Evolutionary conservation across 495 filamentous ascomycete genomes (phyloP).

Genomic region (Penicillium turbatum): DNA sequence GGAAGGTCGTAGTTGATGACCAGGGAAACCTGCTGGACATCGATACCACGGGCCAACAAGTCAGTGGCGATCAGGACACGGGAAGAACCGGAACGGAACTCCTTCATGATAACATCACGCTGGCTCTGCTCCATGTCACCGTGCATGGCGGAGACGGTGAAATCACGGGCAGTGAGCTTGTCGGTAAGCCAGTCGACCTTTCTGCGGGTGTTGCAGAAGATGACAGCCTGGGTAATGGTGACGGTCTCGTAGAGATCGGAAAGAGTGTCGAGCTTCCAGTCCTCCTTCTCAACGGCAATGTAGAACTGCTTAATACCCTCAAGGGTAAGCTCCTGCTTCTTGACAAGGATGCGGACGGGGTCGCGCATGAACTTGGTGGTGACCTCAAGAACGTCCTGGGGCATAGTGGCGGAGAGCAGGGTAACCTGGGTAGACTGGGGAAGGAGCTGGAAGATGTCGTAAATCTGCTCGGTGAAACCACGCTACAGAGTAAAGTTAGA

Average conservation of each 20-base stretch:
- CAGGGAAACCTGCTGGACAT: slow-evolving; percentile 97
- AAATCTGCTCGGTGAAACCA: slow-evolving; percentile 99
- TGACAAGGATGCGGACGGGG: slow-evolving; percentile 97
- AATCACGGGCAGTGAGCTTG: slow-evolving; percentile 96
- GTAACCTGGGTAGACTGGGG: slow-evolving; percentile 97
- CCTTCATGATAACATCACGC: slow-evolving; percentile 99
- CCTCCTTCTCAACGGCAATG: slow-evolving; percentile 99
- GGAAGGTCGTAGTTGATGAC: slow-evolving; percentile 99
- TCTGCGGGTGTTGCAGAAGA: slow-evolving; percentile 99
- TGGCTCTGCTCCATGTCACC: slow-evolving; percentile 97
- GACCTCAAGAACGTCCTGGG: slow-evolving; percentile 97
- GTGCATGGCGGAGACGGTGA: slow-evolving; percentile 99
- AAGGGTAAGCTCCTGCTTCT: slow-evolving; percentile 97
- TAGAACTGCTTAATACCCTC: slow-evolving; percentile 99
- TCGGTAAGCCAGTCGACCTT: slow-evolving; percentile 99
- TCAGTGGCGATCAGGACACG: slow-evolving; percentile 98
- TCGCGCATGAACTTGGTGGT: slow-evolving; percentile 99
- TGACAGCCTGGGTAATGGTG: slow-evolving; percentile 98
- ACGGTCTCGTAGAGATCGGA: slow-evolving; percentile 98
- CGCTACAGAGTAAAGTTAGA: slow-evolving; percentile 48
- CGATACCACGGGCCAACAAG: slow-evolving; percentile 95
- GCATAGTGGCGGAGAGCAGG: slow-evolving; percentile 94
- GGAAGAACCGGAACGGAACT: slow-evolving; percentile 96
- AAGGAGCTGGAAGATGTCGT: slow-evolving; percentile 98
- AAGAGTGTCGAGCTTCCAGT: slow-evolving; percentile 99